A percentile compares a stretch with the other conserved stretches of the same genome.
phyloP scores from a whole-genome alignment of 2,329 filamentous ascomycete species.

The Scytalidium lignicola region DNA sequence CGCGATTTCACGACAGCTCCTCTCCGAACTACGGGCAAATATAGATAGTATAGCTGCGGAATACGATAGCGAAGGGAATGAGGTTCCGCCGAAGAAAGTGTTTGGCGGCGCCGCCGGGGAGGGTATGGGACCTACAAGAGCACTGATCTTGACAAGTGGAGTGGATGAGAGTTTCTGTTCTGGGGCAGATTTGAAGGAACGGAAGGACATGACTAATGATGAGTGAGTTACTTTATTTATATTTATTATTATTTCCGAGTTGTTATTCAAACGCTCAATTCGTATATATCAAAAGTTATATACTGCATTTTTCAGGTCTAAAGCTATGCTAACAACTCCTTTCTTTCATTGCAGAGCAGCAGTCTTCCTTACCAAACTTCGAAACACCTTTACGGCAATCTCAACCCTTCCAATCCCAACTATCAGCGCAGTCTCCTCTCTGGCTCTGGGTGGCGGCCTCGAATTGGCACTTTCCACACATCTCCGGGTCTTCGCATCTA shows the following conservation, averaged over 20 bases:
- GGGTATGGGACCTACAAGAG: slow-evolving; percentile 61
- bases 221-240: slow-evolving; percentile 49
- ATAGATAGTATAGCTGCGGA: slow-evolving; percentile 65
- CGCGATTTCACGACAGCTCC: slow-evolving; percentile 76
- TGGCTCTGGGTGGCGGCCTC: slow-evolving; percentile 87
- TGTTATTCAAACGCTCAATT: too few species aligned
- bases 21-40: slow-evolving; percentile 66
- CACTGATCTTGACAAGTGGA: slow-evolving; percentile 77
- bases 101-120: slow-evolving; percentile 42
- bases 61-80: slow-evolving; percentile 51
- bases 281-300: too few species aligned
- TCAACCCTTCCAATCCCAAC: slow-evolving; percentile 79
- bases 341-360: slow-evolving; percentile 57
- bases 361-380: slow-evolving; percentile 72
- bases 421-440: slow-evolving; percentile 78
- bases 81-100: slow-evolving; percentile 34
- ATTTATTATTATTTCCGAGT: too few species aligned
- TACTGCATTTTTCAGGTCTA: too few species aligned
- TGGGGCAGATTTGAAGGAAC: slow-evolving; percentile 89
- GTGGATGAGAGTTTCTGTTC: slow-evolving; percentile 89
- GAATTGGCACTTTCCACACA: slow-evolving; percentile 88
- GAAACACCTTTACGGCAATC: slow-evolving; percentile 69
- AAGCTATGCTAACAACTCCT: too few species aligned
- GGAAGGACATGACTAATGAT: slow-evolving; percentile 66
- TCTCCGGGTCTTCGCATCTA: slow-evolving; percentile 80